A percentile compares a stretch with the other conserved stretches of the same genome.
Conservation (phyloP, 164 flowering plant species). For the Taxillus chinensis region DNA sequence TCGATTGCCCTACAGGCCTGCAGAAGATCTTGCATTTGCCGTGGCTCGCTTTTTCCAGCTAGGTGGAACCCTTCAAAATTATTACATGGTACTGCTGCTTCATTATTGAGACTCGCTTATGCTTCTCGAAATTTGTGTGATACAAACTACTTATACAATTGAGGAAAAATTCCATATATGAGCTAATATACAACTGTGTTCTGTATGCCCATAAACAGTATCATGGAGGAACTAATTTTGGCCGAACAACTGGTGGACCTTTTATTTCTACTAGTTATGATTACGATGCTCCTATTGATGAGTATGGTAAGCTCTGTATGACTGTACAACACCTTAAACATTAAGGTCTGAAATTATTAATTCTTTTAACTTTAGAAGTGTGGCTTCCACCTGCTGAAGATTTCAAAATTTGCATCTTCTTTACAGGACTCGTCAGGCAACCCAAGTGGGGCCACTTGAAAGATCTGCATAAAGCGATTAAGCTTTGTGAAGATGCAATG, state of each 20-base stretch:
- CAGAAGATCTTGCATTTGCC: conserved; percentile 89
- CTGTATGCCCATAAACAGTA: conserved; percentile 39
- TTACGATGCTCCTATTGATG: conserved; percentile 98
- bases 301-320: conserved; percentile 58
- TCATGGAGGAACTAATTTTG: conserved; percentile 99
- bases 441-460: conserved; percentile 95
- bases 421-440: conserved; percentile 66
- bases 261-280: conserved; percentile 88
- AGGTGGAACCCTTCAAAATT: conserved; percentile 92
- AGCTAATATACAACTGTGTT: not conserved
- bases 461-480: conserved; percentile 83
- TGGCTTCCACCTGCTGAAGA: not conserved
- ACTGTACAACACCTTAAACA: not conserved
- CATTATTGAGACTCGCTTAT: not conserved
- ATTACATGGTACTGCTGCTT: conserved; percentile 69
- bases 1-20: conserved; percentile 73
- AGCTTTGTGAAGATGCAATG: conserved; percentile 81
- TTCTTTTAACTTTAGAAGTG: not conserved
- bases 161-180: not conserved
- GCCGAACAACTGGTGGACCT: conserved; percentile 85
- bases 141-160: not conserved
- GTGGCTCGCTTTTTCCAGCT: conserved; percentile 86
- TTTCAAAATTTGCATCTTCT: not conserved
- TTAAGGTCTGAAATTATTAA: not conserved
- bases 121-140: not conserved